These are phyloP conservation scores for Lactarius sp. DNA, from an alignment of 768 basidiomycete genomes.

Conservation along the genomic window DNA sequence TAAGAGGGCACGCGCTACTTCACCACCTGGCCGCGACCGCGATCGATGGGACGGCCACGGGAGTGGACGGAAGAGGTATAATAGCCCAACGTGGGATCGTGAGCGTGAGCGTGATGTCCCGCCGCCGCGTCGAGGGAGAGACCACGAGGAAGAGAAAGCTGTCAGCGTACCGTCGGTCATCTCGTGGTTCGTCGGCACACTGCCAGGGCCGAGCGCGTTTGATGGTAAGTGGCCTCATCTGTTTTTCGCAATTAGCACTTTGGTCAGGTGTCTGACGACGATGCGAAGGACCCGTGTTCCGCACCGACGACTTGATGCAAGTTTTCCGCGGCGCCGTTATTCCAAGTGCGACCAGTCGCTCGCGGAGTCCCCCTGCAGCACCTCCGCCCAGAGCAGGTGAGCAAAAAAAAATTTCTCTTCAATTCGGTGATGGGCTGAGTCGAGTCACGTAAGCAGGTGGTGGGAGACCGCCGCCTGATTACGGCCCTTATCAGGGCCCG, in stretches of 20 bases:
- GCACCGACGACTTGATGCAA: slow-evolving; percentile 86
- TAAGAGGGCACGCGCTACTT: slow-evolving; percentile 43
- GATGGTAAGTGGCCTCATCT: slow-evolving; percentile 59
- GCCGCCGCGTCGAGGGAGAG: slow-evolving; percentile 36
- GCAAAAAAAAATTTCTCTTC: slow-evolving; percentile 22
- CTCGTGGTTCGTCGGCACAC: slow-evolving; percentile 77
- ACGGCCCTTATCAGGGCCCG: slow-evolving; percentile 85
- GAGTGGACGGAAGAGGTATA: slow-evolving; percentile 37
- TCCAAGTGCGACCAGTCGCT: slow-evolving; percentile 52
- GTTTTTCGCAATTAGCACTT: slow-evolving; percentile 3
- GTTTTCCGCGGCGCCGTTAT: slow-evolving; percentile 78
- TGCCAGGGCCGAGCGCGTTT: slow-evolving; percentile 70
- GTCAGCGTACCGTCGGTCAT: slow-evolving; percentile 47
- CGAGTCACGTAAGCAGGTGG: slow-evolving; percentile 37
- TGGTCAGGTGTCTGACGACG: slow-evolving; percentile 18
- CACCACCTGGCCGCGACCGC: slow-evolving; percentile 49
- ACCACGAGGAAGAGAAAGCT: slow-evolving; percentile 44
- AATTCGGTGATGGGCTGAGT: background rate
- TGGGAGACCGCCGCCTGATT: slow-evolving; percentile 79
- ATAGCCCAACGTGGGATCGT: slow-evolving; percentile 42
- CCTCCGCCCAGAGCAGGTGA: slow-evolving; percentile 42
- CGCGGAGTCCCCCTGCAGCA: slow-evolving; percentile 50
- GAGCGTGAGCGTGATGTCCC: slow-evolving; percentile 42
- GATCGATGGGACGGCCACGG: slow-evolving; percentile 38
- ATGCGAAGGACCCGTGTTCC: slow-evolving; percentile 77